phyloP scores from a whole-genome alignment of 345 rosid species.

The Jatropha curcas region DNA sequence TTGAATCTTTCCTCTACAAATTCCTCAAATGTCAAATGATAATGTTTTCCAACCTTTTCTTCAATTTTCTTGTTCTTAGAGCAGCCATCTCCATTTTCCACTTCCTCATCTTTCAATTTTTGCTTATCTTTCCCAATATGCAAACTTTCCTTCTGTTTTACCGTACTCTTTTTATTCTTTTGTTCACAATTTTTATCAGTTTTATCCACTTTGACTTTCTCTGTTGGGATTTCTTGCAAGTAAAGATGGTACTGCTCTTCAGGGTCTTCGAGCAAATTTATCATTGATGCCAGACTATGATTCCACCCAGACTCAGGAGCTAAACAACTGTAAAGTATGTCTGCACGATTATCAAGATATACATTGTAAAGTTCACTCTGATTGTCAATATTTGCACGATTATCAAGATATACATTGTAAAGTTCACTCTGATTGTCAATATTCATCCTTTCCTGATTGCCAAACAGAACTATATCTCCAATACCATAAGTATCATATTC shows the following conservation, averaged over 20 bases:
- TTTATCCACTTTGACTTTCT: background rate
- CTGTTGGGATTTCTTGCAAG: background rate
- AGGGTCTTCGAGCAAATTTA: constrained; percentile 37
- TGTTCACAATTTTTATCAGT: background rate
- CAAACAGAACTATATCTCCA: constrained; percentile 49
- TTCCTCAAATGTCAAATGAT: constrained; percentile 1
- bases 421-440: constrained; percentile 26
- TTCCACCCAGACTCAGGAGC: constrained; percentile 39
- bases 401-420: constrained; percentile 36
- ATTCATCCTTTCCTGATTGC: constrained; percentile 40
- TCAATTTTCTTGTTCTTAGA: too few species aligned
- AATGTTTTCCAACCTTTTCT: background rate
- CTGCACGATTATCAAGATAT: constrained; percentile 40
- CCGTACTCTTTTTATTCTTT: background rate
- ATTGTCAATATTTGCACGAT: constrained; percentile 29
- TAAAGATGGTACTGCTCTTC: constrained; percentile 5
- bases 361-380: constrained; percentile 33
- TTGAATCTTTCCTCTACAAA: constrained; percentile 1
- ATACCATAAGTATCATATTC: constrained; percentile 22
- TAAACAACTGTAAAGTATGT: constrained; percentile 26
- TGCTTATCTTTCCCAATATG: background rate
- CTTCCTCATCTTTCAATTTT: background rate
- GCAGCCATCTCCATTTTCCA: too few species aligned
- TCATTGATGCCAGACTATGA: constrained; percentile 25
- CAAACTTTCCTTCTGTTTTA: background rate